Conservation (phyloP, 2,329 filamentous ascomycete species). For the Hypocreales sp. region DNA sequence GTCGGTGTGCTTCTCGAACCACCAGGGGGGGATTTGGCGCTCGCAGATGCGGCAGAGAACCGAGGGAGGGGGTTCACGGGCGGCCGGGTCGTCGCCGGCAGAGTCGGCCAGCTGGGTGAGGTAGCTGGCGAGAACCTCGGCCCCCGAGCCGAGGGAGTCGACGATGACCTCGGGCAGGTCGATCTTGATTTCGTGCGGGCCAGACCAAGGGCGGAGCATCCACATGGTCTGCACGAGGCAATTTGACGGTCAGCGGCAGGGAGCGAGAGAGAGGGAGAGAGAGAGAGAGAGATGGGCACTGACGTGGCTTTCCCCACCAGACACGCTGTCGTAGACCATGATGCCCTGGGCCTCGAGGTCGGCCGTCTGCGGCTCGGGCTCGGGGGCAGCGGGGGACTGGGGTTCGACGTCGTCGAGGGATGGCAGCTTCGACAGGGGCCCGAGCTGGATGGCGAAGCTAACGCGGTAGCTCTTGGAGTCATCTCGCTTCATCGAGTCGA, state of each 20-base stretch:
- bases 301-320: conserved; percentile 82
- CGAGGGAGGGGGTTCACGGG: conserved; percentile 70
- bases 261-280: no score
- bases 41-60: conserved; percentile 95
- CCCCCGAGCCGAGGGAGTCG: conserved; percentile 84
- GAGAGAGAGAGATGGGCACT: no score
- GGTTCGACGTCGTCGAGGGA: conserved; percentile 23
- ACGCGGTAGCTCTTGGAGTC: conserved; percentile 87
- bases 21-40: conserved; percentile 93
- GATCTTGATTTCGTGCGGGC: conserved; percentile 85
- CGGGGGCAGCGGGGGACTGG: conserved; percentile 20
- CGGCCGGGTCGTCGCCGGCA: conserved; percentile 57
- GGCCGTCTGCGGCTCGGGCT: conserved; percentile 30
- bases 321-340: conserved; percentile 86
- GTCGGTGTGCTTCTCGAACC: conserved; percentile 99
- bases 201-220: conserved; percentile 91
- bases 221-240: conserved; percentile 70
- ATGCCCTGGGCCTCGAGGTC: conserved; percentile 94
- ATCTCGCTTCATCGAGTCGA: conserved; percentile 82
- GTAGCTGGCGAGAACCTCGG: conserved; percentile 87
- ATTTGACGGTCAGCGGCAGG: no score
- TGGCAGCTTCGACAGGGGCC: conserved; percentile 50
- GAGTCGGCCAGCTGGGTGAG: conserved; percentile 78
- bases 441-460: conserved; percentile 59
- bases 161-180: conserved; percentile 82